Evolutionary conservation across 805 yeast species (phyloP).

Genomic region (Kluyveromyces wickerhamii): DNA sequence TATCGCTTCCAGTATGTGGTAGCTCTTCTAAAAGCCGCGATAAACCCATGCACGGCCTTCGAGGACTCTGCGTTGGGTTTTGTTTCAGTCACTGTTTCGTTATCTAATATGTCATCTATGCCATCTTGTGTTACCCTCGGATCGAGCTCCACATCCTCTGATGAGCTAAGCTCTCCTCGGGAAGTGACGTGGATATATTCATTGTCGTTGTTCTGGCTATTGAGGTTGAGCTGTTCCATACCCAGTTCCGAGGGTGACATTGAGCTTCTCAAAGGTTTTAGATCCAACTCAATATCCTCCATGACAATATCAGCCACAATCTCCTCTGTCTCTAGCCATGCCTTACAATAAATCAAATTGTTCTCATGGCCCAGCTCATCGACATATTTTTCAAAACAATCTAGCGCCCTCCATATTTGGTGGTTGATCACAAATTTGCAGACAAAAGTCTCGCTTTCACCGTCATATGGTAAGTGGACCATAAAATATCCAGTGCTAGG

Average conservation of each 20-base stretch:
- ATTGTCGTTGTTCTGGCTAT: slow-evolving; percentile 4
- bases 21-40: slow-evolving; percentile 3
- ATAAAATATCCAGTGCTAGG: slow-evolving; percentile 11
- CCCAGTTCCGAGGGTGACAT: slow-evolving; percentile 1
- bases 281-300: slow-evolving; percentile 5
- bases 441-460: slow-evolving; percentile 3
- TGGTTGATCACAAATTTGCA: slow-evolving; percentile 18
- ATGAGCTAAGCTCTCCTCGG: slow-evolving; percentile 24
- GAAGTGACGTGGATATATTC: slow-evolving; percentile 26
- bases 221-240: not conserved
- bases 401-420: slow-evolving; percentile 20
- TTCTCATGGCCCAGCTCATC: slow-evolving; percentile 21
- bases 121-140: slow-evolving; percentile 3
- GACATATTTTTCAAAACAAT: slow-evolving; percentile 17
- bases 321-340: slow-evolving; percentile 5
- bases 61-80: not conserved
- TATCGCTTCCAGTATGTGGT: slow-evolving; percentile 4
- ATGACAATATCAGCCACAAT: slow-evolving; percentile 3
- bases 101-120: slow-evolving; percentile 3
- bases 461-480: slow-evolving; percentile 13
- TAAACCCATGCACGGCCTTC: slow-evolving; percentile 1
- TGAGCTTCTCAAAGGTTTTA: slow-evolving; percentile 2
- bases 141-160: slow-evolving; percentile 19
- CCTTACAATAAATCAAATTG: slow-evolving; percentile 4
- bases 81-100: not conserved